A percentile compares a stretch with the other conserved stretches of the same genome.
Evolutionary conservation across 208 protist genomes (phyloP).

Genomic region (Sergeia podlipaevii): DNA sequence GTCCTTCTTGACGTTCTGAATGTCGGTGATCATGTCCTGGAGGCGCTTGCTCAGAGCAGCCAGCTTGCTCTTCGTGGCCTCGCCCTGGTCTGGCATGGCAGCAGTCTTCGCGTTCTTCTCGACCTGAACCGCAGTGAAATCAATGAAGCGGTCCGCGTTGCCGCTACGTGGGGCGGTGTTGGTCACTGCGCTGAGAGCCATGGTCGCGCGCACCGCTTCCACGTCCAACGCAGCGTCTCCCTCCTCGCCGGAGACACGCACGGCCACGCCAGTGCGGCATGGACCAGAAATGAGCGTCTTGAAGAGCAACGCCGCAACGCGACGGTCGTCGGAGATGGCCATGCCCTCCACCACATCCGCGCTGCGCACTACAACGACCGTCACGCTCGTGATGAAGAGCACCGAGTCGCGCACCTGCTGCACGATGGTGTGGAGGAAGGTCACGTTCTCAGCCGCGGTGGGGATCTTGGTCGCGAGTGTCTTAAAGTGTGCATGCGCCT

Average conservation of each 20-base stretch:
- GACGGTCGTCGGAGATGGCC: conserved; percentile 29
- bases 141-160: conserved; percentile 54
- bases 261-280: conserved; percentile 29
- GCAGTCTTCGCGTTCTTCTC: conserved; percentile 16
- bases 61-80: conserved; percentile 13
- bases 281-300: conserved; percentile 43
- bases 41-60: conserved; percentile 29
- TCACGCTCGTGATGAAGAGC: conserved; percentile 35
- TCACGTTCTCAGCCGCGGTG: conserved; percentile 22
- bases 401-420: conserved; percentile 21
- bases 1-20: conserved; percentile 32
- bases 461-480: conserved; percentile 16
- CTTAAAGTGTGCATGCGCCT: conserved; percentile 22
- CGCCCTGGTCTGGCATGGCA: too few species aligned
- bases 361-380: conserved; percentile 23
- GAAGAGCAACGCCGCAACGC: conserved; percentile 35
- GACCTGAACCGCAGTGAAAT: conserved; percentile 38
- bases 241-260: conserved; percentile 24
- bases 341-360: conserved; percentile 32
- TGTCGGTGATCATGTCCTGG: conserved; percentile 32
- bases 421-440: conserved; percentile 36
- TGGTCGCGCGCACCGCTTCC: conserved; percentile 18
- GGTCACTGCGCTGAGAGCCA: conserved; percentile 24
- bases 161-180: conserved; percentile 53
- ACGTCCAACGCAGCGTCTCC: conserved; percentile 21